Conservation (phyloP, 305 asterid genomes). For the Withania somnifera region DNA sequence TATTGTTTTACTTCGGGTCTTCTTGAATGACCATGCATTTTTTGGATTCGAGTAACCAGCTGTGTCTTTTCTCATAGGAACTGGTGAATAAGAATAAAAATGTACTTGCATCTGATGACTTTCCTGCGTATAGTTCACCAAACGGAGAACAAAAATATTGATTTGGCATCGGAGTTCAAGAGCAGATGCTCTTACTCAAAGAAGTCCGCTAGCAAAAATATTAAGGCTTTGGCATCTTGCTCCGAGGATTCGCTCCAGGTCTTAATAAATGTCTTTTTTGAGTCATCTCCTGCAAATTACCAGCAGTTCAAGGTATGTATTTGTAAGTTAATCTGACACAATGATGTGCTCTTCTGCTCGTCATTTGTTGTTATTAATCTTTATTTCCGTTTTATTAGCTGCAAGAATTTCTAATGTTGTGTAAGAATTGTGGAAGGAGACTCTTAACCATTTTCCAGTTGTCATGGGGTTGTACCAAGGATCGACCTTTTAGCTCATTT, state of each 20-base stretch:
- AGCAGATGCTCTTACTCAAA: constrained; percentile 36
- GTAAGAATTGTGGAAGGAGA: too few relatives aligned
- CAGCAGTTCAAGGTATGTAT: constrained; percentile 49
- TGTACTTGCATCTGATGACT: constrained; percentile 28
- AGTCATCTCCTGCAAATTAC: constrained; percentile 43
- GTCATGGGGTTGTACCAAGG: too few relatives aligned
- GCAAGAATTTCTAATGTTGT: background rate
- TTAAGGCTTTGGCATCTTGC: constrained; percentile 53
- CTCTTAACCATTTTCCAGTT: too few relatives aligned
- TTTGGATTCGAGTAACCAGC: constrained; percentile 6
- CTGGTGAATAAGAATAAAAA: constrained; percentile 52
- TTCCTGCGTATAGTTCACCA: constrained; percentile 25
- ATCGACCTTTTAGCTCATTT: too few relatives aligned
- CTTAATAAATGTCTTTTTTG: constrained; percentile 43
- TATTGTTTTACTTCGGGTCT: background rate
- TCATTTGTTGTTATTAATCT: background rate
- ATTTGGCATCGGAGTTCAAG: constrained; percentile 22
- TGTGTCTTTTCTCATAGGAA: constrained; percentile 27
- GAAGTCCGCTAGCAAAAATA: constrained; percentile 49
- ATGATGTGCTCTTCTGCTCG: background rate
- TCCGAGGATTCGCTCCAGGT: constrained; percentile 63
- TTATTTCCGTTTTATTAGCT: background rate
- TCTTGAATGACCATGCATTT: background rate
- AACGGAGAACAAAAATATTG: constrained; percentile 16
- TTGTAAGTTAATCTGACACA: background rate